Base-by-base conservation (phyloP, 2,329 filamentous ascomycete species). In the Penicillium sp. region DNA sequence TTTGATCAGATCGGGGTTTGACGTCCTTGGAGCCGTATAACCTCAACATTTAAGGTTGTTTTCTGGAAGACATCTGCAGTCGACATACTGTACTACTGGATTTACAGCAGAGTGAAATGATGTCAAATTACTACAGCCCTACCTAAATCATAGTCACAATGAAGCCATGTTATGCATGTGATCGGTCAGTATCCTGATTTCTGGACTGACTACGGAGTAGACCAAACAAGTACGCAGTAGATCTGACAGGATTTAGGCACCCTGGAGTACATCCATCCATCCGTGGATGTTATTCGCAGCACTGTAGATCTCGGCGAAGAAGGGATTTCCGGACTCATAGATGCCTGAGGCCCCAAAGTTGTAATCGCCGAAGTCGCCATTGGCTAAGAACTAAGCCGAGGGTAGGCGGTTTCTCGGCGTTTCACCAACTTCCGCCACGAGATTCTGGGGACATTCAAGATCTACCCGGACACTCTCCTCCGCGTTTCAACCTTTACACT, bases 341-440 rank as follows among this genome's bases (percentile, higher is more conserved):
- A 6, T 43, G 46, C 41, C 47, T 46, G 29, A 50, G 41, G 47
- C 41, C 7, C 12, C 4, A 10, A 55, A 56, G 57, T 65, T 63
- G 57, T 48, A 52, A 65, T 67, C 56, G 55, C 47, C 56, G 29
- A 41, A 4, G 0, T 43, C 52, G 49, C 58, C 30, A 68, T 68
- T 68, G 65, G 65, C 48, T 41, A 13, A 44, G 31, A 1, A 27
- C 18, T 33, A 27, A 41, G 48, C 60, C 54, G 58, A 56, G 59
- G 59, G 48, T 55, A 59, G 53, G 57, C 60, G 55, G 48, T 62
- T 58, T 50, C 54, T 60, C 56, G 54, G 58, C 58, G 56, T 53
- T 62, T 56, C 53, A 22, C 14, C 22, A n/a, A 28, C 22, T 41
- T 50, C 33, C 27, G 30, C 40, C 47, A 51, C 58, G 51, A 51